A percentile compares a stretch with the other conserved stretches of the same genome.
phyloP scores from a whole-genome alignment of 495 filamentous ascomycete genomes.

The Penicillium goetzii region DNA sequence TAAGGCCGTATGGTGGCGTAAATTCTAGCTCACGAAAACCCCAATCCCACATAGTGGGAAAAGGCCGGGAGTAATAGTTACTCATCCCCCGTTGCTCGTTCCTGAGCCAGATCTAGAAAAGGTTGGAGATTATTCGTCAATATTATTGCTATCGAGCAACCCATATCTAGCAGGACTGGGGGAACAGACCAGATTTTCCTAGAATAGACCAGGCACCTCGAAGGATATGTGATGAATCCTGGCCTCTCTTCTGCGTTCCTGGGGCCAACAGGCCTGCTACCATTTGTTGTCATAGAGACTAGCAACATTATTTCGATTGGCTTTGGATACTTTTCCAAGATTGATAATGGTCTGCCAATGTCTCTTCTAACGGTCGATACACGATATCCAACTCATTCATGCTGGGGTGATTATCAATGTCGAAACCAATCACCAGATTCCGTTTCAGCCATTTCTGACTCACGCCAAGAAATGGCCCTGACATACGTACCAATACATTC shows the following conservation, averaged over 20 bases:
- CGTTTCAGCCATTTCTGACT: constrained; percentile 20
- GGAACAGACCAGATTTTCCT: too few relatives aligned
- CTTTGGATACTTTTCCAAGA: constrained; percentile 16
- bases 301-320: too few relatives aligned
- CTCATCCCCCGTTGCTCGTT: too few relatives aligned
- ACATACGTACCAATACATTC: constrained; percentile 16
- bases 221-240: not conserved
- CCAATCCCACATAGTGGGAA: too few relatives aligned
- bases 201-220: not conserved
- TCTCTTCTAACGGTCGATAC: constrained; percentile 27
- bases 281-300: too few relatives aligned
- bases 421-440: constrained; percentile 22
- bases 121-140: too few relatives aligned
- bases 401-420: constrained; percentile 22
- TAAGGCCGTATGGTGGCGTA: too few relatives aligned
- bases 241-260: not conserved
- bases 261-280: not conserved
- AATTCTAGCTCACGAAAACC: not conserved
- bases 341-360: constrained; percentile 23
- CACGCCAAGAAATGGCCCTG: constrained; percentile 21
- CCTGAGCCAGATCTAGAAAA: too few relatives aligned
- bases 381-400: constrained; percentile 21
- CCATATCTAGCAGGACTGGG: too few relatives aligned
- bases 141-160: too few relatives aligned
- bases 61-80: too few relatives aligned